Percentiles rank a stretch among this genome's conserved stretches.
Conservation (phyloP, 768 basidiomycete species). For the Hericium coralloides region DNA sequence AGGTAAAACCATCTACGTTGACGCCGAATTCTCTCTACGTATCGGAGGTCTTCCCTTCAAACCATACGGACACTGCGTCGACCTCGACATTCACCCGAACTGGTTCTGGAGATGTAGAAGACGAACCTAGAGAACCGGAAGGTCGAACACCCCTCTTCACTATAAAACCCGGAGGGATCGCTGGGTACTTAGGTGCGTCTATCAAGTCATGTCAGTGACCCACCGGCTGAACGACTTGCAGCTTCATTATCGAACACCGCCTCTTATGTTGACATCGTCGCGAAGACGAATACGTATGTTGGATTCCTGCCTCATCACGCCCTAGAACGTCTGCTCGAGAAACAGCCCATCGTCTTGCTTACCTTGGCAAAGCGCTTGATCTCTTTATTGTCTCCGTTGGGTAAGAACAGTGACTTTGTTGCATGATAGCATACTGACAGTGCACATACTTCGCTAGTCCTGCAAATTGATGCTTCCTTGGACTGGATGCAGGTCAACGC, state of each 20-base stretch:
- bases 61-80: slow-evolving; percentile 6
- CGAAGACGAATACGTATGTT: slow-evolving; percentile 98
- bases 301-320: slow-evolving; percentile 88
- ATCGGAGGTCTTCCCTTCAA: slow-evolving; percentile 6
- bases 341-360: slow-evolving; percentile 89
- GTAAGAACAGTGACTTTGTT: slow-evolving; percentile 31
- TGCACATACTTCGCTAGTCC: slow-evolving; percentile 37
- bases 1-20: slow-evolving; percentile 5
- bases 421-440: background rate
- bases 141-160: slow-evolving; percentile 61
- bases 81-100: slow-evolving; percentile 6
- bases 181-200: slow-evolving; percentile 78
- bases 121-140: slow-evolving; percentile 38
- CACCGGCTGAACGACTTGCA: slow-evolving; percentile 19
- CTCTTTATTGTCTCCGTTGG: slow-evolving; percentile 85
- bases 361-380: slow-evolving; percentile 96
- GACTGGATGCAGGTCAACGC: slow-evolving; percentile 99
- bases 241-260: slow-evolving; percentile 87
- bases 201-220: background rate
- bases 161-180: slow-evolving; percentile 95
- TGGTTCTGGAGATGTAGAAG: slow-evolving; percentile 20
- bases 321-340: slow-evolving; percentile 83
- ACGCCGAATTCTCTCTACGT: slow-evolving; percentile 8
- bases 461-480: slow-evolving; percentile 93
- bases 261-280: slow-evolving; percentile 93